Evolutionary conservation across 1,284 basidiomycete species (phyloP), one percentile per base, ranked within the genome.

Genomic region (Cutaneotrichosporon curvatum): DNA sequence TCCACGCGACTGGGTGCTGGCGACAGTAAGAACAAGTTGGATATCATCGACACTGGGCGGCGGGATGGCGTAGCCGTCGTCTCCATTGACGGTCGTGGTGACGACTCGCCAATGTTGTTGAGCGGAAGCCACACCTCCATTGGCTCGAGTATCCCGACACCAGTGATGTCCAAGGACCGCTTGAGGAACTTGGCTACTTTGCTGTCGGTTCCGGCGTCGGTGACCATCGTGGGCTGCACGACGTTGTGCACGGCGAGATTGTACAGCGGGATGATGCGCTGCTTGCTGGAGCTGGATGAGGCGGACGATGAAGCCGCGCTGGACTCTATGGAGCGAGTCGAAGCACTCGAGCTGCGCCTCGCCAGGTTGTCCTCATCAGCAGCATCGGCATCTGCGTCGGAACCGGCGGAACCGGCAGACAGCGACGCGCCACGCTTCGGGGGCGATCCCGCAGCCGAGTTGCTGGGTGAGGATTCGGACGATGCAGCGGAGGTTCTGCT

Each of bases 171-270:
- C n/a, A 89, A 74, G 0, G 86, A 84, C 14, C 85, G 81, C 61
- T 83, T 88, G 54, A 79, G 76, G 65, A 95, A 95, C 56, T 85
- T 89, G 15, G 92, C 91, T 11, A 98, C 84, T 68, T 87, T 89
- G 23, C 87, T 87, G 56, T 97, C 94, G 0, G 94, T 98, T 3
- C 90, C 91, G 30, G 71, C 68, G 46, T 70, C 67, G 6, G 67
- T 67, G 25, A 88, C 81, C 47, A 95, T 83, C 23, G 84, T 83
- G 53, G 92, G 92, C 10, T 89, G 84, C 75, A 94, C 79, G 48
- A 97, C 87, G 56, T 87, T 88, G 72, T 98, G 92, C 2, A 70
- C 63, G 45, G 87, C 83, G 28, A 97, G 78, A 62, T 94, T 96
- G 74, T 95, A 97, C 14, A 96, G 77, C 0, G 94, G 92, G 40